These are phyloP conservation scores for Pouteria campechiana DNA, from an alignment of 179 eudicot species.

Conservation along the genomic window DNA sequence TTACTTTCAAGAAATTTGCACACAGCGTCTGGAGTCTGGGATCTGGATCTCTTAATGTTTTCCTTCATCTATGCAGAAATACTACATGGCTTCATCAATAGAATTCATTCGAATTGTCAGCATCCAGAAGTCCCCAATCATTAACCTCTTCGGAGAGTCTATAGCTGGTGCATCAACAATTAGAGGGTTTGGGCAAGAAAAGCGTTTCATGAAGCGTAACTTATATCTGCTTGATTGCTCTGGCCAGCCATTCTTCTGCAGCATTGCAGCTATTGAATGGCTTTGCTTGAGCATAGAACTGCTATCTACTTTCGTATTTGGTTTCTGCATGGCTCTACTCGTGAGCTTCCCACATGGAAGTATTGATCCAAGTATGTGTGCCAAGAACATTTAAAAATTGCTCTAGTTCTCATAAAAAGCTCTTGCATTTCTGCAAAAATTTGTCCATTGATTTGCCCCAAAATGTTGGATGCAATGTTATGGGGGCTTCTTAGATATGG, in stretches of 20 bases:
- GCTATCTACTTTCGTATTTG: conserved; percentile 90
- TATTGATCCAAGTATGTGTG: conserved; percentile 92
- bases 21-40: too few relatives aligned
- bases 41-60: too few relatives aligned
- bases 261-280: conserved; percentile 98
- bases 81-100: conserved; percentile 97
- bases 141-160: conserved; percentile 89
- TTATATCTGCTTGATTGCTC: conserved; percentile 91
- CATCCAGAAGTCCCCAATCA: conserved; percentile 96
- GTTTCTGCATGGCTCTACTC: conserved; percentile 94
- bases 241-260: conserved; percentile 95
- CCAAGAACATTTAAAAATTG: too few relatives aligned
- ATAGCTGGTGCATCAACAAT: conserved; percentile 99
- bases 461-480: too few relatives aligned
- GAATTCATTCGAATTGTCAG: conserved; percentile 96
- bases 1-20: too few relatives aligned
- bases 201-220: conserved; percentile 92
- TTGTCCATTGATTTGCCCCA: too few relatives aligned
- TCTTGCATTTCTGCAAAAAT: too few relatives aligned
- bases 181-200: conserved; percentile 97
- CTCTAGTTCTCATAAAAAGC: too few relatives aligned
- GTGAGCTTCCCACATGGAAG: conserved; percentile 94
- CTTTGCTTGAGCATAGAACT: conserved; percentile 96
- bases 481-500: too few relatives aligned
- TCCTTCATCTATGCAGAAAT: conserved; percentile 57